Evolutionary conservation across 352 stramenopile genomes (phyloP).

Genomic region (Elongisporangium anandrum): DNA sequence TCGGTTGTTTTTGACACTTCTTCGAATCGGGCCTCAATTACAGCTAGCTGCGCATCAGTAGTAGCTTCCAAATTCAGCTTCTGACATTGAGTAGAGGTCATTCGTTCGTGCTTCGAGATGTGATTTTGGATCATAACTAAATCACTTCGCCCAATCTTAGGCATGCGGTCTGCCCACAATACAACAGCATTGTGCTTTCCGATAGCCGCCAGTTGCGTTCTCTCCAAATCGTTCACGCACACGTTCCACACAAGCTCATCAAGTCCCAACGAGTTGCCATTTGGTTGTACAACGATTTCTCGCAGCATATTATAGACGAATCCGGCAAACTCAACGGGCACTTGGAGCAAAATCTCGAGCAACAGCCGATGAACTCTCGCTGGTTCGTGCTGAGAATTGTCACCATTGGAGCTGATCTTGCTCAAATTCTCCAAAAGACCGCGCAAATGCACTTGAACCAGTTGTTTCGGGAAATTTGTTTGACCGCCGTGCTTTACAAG

Average conservation of each 20-base stretch:
- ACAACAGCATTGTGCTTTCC: background rate
- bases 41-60: background rate
- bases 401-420: background rate
- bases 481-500: slow-evolving; percentile 45
- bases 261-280: background rate
- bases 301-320: slow-evolving; percentile 42
- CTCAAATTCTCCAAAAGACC: slow-evolving; percentile 19
- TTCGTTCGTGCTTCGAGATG: background rate
- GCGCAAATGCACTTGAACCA: slow-evolving; percentile 62
- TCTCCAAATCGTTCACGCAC: slow-evolving; percentile 1
- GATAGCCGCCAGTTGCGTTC: background rate
- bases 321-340: slow-evolving; percentile 45
- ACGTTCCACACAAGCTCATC: slow-evolving; percentile 1
- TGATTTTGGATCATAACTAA: background rate
- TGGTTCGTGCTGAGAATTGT: background rate
- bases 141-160: background rate
- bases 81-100: background rate
- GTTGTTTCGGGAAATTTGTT: slow-evolving; percentile 56
- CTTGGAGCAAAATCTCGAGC: slow-evolving; percentile 47
- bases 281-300: slow-evolving; percentile 11
- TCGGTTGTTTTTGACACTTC: background rate
- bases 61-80: background rate
- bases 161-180: background rate
- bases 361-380: slow-evolving; percentile 21
- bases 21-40: background rate